Percentiles rank a stretch among this genome's conserved stretches.
These are phyloP conservation scores for Suhomyces terraborum DNA, from an alignment of 1,139 yeast genomes.

Conservation along the genomic window DNA sequence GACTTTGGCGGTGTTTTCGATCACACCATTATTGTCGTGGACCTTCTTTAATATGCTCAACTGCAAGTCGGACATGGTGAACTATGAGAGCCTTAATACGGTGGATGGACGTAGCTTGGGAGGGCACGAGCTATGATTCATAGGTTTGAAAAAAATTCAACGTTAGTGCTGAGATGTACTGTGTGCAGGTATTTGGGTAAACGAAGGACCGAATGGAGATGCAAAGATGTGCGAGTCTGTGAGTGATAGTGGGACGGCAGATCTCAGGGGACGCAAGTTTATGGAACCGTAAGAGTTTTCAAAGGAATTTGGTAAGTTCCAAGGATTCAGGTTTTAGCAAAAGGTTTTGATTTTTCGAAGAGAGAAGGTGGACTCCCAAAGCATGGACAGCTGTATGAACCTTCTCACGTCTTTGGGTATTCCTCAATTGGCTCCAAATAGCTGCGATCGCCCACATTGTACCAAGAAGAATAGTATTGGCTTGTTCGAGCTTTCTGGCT, in stretches of 20 bases:
- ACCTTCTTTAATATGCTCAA: slow-evolving; percentile 60
- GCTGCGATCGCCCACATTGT: too few relatives aligned
- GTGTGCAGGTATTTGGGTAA: slow-evolving; percentile 1
- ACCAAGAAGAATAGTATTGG: too few relatives aligned
- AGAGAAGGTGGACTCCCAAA: too few relatives aligned
- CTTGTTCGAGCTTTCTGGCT: too few relatives aligned
- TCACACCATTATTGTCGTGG: slow-evolving; percentile 55
- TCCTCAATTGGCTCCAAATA: too few relatives aligned
- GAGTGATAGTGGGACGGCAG: not conserved
- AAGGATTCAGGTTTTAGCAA: too few relatives aligned
- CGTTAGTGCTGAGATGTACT: slow-evolving; percentile 15
- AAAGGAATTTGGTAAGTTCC: too few relatives aligned
- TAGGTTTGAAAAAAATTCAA: slow-evolving; percentile 13
- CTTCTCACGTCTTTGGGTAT: too few relatives aligned
- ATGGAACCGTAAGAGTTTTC: too few relatives aligned
- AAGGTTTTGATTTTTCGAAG: too few relatives aligned
- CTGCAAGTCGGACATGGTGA: slow-evolving; percentile 57
- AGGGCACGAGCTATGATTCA: slow-evolving; percentile 10
- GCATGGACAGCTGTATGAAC: too few relatives aligned
- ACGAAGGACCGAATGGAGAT: not conserved
- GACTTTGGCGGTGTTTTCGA: slow-evolving; percentile 64
- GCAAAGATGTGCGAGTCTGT: not conserved
- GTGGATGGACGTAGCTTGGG: not conserved
- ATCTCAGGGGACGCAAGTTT: too few relatives aligned
- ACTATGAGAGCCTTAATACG: slow-evolving; percentile 2